Percentiles rank a stretch among this genome's conserved stretches.
These are phyloP conservation scores for Synchytrium microbalum DNA, from an alignment of 371 early-diverging fungal genomes.

Conservation along the genomic window DNA sequence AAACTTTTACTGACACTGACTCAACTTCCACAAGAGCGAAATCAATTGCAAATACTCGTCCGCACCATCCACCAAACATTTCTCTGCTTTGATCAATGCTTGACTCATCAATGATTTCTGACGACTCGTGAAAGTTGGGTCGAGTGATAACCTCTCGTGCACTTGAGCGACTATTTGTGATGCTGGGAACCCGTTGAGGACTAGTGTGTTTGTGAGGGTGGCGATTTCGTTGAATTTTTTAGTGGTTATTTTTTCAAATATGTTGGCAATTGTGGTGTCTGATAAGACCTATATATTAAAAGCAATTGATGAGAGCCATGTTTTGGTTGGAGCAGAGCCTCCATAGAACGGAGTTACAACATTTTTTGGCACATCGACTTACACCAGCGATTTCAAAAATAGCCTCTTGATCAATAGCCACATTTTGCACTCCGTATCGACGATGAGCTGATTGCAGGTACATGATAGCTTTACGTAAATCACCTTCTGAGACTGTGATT, in stretches of 20 bases:
- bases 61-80: constrained; percentile 72
- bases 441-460: constrained; percentile 78
- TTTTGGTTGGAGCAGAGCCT: no score
- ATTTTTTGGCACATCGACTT: no score
- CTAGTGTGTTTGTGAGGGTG: constrained; percentile 40
- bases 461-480: constrained; percentile 88
- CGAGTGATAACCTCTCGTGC: constrained; percentile 37
- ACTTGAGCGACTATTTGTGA: constrained; percentile 63
- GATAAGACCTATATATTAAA: constrained; percentile 40
- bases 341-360: no score
- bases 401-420: constrained; percentile 19
- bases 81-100: constrained; percentile 58
- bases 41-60: constrained; percentile 79
- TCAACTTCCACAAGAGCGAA: neutral
- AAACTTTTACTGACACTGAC: neutral
- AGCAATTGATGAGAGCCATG: neutral
- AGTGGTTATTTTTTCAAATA: constrained; percentile 47
- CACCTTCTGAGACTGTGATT: constrained; percentile 74
- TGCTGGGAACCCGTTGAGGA: constrained; percentile 69
- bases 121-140: constrained; percentile 48
- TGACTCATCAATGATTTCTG: constrained; percentile 64
- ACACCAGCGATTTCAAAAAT: constrained; percentile 1
- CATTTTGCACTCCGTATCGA: constrained; percentile 68
- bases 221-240: constrained; percentile 33
- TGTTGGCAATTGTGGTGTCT: constrained; percentile 40